Evolutionary conservation across 345 rosid species (phyloP).

Genomic region (Salix purpurea): DNA sequence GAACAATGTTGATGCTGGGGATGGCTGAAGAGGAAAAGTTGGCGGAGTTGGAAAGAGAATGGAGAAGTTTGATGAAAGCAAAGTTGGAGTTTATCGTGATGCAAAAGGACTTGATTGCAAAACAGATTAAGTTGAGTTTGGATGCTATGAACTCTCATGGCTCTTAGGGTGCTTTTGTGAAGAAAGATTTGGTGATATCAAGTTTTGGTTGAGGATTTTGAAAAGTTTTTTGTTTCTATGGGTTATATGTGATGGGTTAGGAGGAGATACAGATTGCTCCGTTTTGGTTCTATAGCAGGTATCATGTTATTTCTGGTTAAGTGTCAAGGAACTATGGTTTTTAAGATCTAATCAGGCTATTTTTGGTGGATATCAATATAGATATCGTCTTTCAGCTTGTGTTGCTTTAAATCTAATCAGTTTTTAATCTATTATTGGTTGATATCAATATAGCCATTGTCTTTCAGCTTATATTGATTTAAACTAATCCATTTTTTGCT

Average conservation of each 20-base stretch:
- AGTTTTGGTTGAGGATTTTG: neutral
- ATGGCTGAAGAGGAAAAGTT: slow-evolving; percentile 10
- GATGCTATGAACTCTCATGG: neutral
- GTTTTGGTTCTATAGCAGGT: too few species aligned
- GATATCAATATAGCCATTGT: neutral
- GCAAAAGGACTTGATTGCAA: slow-evolving; percentile 22
- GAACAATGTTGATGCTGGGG: slow-evolving; percentile 3
- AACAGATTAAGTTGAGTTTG: slow-evolving; percentile 14
- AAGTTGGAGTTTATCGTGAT: slow-evolving; percentile 22
- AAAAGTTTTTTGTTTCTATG: neutral
- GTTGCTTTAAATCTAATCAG: neutral
- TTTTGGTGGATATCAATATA: neutral
- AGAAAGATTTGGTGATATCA: neutral
- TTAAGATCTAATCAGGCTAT: neutral
- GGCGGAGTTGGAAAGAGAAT: slow-evolving; percentile 17
- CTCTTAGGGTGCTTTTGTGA: neutral
- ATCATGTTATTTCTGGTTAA: neutral
- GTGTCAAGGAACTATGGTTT: neutral
- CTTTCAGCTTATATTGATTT: neutral
- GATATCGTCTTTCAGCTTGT: neutral
- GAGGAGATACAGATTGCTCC: neutral
- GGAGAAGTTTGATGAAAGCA: slow-evolving; percentile 12
- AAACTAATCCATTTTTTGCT: too few species aligned
- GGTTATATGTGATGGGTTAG: neutral
- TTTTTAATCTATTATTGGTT: neutral